Evolutionary conservation across 352 stramenopile species (phyloP).

Genomic region (Plasmopara viticola): DNA sequence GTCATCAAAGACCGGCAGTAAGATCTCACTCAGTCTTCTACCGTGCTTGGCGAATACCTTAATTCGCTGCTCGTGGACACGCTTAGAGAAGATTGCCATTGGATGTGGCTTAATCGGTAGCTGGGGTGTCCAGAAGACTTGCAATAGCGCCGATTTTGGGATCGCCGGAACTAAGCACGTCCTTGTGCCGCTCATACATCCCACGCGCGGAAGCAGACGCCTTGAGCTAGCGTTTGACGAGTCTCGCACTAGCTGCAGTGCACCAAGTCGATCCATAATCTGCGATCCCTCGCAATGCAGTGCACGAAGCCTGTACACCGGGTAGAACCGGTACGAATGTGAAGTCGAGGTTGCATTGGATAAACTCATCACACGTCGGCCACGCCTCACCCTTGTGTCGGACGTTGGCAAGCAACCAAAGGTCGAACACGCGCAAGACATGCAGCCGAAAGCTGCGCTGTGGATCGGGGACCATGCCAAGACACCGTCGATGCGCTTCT

Average conservation of each 20-base stretch:
- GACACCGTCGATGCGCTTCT: background rate
- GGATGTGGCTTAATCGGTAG: conserved; percentile 5
- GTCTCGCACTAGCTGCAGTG: too few relatives aligned
- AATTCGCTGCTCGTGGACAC: background rate
- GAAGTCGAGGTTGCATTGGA: too few relatives aligned
- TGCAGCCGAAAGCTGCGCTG: too few relatives aligned
- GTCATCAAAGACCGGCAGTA: too few relatives aligned
- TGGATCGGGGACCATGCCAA: background rate
- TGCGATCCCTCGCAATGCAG: background rate
- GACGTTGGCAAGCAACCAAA: too few relatives aligned
- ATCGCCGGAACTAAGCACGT: background rate
- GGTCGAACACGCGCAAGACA: too few relatives aligned
- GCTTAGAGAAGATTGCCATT: conserved; percentile 2
- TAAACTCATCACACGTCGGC: too few relatives aligned
- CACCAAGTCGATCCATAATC: background rate
- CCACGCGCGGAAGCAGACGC: background rate
- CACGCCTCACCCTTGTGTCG: too few relatives aligned
- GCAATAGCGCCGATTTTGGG: background rate
- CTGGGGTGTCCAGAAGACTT: background rate
- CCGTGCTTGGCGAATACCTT: background rate
- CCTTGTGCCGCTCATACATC: background rate
- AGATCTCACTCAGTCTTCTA: conserved; percentile 3
- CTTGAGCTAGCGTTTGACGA: too few relatives aligned
- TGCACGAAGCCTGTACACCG: background rate
- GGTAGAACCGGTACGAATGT: too few relatives aligned